Base-by-base conservation (phyloP, 495 filamentous ascomycete species). In the Penicillium atrosanguineum region DNA sequence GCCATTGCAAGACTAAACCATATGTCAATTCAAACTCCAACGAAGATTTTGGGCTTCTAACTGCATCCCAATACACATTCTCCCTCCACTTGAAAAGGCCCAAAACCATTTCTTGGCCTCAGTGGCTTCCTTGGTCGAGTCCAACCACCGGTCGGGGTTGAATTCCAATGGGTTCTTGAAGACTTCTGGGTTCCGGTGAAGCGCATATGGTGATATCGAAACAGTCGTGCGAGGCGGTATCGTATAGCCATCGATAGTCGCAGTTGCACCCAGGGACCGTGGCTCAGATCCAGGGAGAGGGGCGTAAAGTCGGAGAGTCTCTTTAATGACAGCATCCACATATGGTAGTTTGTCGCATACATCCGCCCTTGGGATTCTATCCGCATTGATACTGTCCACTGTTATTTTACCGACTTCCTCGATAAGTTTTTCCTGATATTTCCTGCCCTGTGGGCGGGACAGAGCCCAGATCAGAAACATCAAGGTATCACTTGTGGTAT, bases 41-140 rank as follows among this genome's bases (percentile, higher is more conserved):
- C n/a, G n/a, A n/a, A n/a, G n/a, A n/a, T n/a, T n/a, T n/a, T n/a
- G n/a, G n/a, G n/a, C n/a, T 4, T 6, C 67, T 55, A 59, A 75
- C 70, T 74, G 72, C 45, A 72, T 84, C 5, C 88, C 88, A 43
- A 91, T 74, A 65, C 88, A 91, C 87, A 90, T 90, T 52, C 87
- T 67, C 1, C 85, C 87, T 1, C 88, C 88, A 50, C 82, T 88
- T 0, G 85, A 83, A 64, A 93, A 91, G 0, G 87, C 85, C 87
- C 87, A 91, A 57, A 88, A 89, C 71, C 80, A 83, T 25, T 81
- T 69, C 48, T 80, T 73, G 69, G 83, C 79, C 55, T 85, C 80
- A 28, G 56, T 68, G 19, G 65, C 21, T 70, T 60, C 21, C 31
- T n/a, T n/a, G n/a, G 40, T 16, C 56, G 55, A 0, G 28, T 50